These are phyloP conservation scores for Exserohilum turcica DNA, from an alignment of 2,329 filamentous ascomycete genomes.

Conservation along the genomic window DNA sequence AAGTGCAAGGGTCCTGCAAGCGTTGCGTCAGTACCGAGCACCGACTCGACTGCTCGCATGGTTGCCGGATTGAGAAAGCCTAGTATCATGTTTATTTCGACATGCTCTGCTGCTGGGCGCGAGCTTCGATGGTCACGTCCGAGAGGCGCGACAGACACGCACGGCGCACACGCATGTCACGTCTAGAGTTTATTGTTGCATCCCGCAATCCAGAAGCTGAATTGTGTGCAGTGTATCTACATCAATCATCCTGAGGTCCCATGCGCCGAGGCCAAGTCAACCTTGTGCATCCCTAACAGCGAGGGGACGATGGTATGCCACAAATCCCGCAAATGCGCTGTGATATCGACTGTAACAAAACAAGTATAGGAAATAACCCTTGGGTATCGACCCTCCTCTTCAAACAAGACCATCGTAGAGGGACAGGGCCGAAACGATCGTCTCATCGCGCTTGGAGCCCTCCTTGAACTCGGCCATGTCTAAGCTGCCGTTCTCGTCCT, in stretches of 20 bases:
- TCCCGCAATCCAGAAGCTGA: conserved; percentile 6
- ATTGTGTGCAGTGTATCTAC: conserved; percentile 40
- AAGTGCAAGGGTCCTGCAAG: conserved; percentile 11
- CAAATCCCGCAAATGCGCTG: conserved; percentile 43
- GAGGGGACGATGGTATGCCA: conserved; percentile 39
- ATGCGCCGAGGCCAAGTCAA: conserved; percentile 40
- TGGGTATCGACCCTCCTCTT: conserved; percentile 22
- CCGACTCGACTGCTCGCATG: background rate
- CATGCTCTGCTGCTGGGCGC: background rate
- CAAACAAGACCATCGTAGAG: conserved; percentile 95
- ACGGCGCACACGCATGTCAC: background rate
- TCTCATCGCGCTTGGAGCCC: conserved; percentile 97
- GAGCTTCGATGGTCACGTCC: background rate
- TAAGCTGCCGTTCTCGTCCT: conserved; percentile 96
- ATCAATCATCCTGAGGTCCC: conserved; percentile 38
- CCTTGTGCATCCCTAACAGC: conserved; percentile 34
- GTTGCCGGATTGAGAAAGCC: background rate
- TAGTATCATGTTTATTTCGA: background rate
- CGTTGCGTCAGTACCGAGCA: background rate
- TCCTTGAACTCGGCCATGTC: conserved; percentile 99
- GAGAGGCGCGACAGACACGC: background rate
- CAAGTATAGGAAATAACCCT: conserved; percentile 39
- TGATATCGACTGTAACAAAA: conserved; percentile 46
- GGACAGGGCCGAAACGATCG: conserved; percentile 94
- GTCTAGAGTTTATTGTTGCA: conserved; percentile 16